Base-by-base conservation (phyloP, 2,329 filamentous ascomycete species). In the Lojkania enalia region DNA sequence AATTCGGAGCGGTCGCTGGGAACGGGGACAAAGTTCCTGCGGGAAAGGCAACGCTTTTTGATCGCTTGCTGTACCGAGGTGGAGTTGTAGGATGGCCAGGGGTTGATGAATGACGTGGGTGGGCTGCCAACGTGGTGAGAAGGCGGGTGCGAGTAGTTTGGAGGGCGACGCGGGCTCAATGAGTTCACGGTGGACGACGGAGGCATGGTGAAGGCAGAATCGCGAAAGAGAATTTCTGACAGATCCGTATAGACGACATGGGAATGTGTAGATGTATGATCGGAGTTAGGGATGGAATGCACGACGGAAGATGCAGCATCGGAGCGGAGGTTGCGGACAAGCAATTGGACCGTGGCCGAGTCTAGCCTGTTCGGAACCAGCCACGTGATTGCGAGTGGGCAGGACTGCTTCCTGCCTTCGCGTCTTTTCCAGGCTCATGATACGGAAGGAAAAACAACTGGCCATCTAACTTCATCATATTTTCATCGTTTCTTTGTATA, bases 101-200 rank as follows among this genome's bases (percentile, higher is more conserved):
- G 76, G 49, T 79, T 79, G 20, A 59, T 64, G 63, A 78, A 79
- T 14, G 63, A 63, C 1, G 70, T 71, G 5, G 74, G 74, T 3
- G 74, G 74, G 18, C 42, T 64, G 23, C 69, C 71, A 18, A 73
- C 53, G 55, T 77, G 74, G 49, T 77, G 75, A 14, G 63, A 51
- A 13, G 61, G 55, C 7, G 54, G 54, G 36, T n/a, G 51, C n/a
- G 58, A 57, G 44, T 54, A 54, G 25, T 48, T 53, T 4, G 52
- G 39, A 5, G 64, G 63, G 19, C 39, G 54, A 37, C 47, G 52
- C 14, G 53, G 36, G 4, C 55, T 50, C 21, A 66, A 48, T 5
- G 46, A 35, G 9, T 38, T 51, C 41, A 48, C 14, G 33, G 47
- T 42, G 39, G 55, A 47, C 18, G 47, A 48, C 18, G 55, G 47